Conservation (phyloP, 441 rosid species). For the Populus trichocarpa region DNA sequence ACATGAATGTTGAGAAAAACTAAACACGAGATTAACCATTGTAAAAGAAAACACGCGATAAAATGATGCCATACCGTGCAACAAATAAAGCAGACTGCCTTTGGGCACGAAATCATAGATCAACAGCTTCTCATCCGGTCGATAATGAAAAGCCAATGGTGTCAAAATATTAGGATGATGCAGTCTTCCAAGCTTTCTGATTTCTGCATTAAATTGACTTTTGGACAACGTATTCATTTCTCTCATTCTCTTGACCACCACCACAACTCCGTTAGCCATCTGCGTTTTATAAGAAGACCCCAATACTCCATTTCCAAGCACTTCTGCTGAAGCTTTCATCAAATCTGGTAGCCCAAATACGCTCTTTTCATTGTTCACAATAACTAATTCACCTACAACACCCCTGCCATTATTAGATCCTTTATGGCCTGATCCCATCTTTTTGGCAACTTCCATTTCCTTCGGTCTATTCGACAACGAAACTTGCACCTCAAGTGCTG, state of each 20-base stretch:
- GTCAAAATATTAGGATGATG: constrained; percentile 49
- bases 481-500: constrained; percentile 30
- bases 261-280: constrained; percentile 39
- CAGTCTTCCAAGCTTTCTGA: constrained; percentile 44
- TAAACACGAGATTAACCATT: neutral
- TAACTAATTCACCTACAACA: constrained; percentile 33
- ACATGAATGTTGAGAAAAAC: neutral
- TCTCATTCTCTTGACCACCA: constrained; percentile 66
- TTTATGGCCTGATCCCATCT: constrained; percentile 16
- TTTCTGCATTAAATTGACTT: constrained; percentile 51
- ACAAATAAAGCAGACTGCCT: constrained; percentile 56
- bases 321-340: constrained; percentile 79
- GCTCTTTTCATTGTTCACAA: constrained; percentile 56
- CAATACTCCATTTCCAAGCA: constrained; percentile 56
- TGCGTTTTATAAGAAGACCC: constrained; percentile 63
- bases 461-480: constrained; percentile 18
- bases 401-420: constrained; percentile 14
- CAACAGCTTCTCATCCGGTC: constrained; percentile 64
- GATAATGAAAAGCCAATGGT: constrained; percentile 64
- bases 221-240: constrained; percentile 46
- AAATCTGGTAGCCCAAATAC: constrained; percentile 51
- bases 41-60: neutral
- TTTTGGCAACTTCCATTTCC: constrained; percentile 19
- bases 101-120: constrained; percentile 52
- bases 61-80: constrained; percentile 46